phyloP scores from a whole-genome alignment of 2,329 filamentous ascomycete species.

The Colletotrichum nymphaeae region DNA sequence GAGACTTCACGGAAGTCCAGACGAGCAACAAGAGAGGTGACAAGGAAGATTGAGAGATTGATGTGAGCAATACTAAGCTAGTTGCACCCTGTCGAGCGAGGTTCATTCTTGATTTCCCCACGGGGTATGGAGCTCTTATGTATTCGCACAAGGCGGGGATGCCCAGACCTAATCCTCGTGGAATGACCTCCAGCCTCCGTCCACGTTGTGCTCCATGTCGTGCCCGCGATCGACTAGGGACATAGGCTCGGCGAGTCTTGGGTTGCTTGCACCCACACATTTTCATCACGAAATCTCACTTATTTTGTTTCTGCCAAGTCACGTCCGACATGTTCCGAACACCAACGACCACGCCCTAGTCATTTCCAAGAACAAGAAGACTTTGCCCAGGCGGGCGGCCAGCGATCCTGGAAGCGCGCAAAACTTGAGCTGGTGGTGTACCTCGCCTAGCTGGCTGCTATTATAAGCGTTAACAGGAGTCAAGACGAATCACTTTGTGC shows the following conservation, averaged over 20 bases:
- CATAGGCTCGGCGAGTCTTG: background rate
- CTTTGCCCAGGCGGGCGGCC: conserved; percentile 1
- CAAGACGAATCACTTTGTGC: background rate
- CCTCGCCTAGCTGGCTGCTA: conserved; percentile 9
- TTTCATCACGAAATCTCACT: background rate
- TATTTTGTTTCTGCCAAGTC: conserved; percentile 14
- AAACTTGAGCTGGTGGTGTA: background rate
- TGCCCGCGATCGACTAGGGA: conserved; percentile 2
- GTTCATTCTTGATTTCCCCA: background rate
- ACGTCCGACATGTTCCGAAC: conserved; percentile 32
- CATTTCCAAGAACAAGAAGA: background rate
- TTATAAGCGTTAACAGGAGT: background rate
- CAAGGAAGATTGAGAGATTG: background rate
- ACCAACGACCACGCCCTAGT: conserved; percentile 5
- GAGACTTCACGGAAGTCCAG: background rate
- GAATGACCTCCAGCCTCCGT: background rate
- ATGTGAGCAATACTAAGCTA: background rate
- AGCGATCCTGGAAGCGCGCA: background rate
- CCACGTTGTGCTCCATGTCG: conserved; percentile 7
- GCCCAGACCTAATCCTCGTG: conserved; percentile 16
- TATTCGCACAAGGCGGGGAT: conserved; percentile 12
- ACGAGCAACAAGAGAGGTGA: background rate
- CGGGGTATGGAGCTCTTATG: conserved; percentile 19
- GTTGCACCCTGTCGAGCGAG: background rate
- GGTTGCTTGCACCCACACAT: background rate